Base-by-base conservation (phyloP, 2,329 filamentous ascomycete species). In the Chaetomium globosum region DNA sequence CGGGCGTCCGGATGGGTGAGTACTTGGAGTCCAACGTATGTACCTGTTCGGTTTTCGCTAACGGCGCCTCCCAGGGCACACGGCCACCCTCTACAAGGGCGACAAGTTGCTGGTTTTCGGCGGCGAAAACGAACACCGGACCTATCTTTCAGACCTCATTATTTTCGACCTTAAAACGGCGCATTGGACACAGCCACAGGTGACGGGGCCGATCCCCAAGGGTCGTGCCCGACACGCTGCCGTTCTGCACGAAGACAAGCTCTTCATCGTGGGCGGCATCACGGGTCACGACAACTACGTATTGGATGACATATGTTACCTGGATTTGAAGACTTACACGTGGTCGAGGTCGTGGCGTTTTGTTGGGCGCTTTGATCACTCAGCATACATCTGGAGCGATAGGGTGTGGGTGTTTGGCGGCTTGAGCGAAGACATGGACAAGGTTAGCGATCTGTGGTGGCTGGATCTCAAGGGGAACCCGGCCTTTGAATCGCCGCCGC, bases 331-430 rank as follows among this genome's bases (percentile, higher is more conserved):
- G 80, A 98, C 95, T 1, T 97, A 92, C 83, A 97, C 93, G 0
- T 99, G 95, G 95, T 98, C 94, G 63, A 88, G 92, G 64, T 89
- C 92, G 49, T 99, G 95, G 95, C 91, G 89, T 67, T 99, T 99
- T 75, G 93, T 97, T 30, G 89, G 91, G 57, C 87, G 95, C 48
- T 99, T 97, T 75, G 95, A 99, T 73, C 95, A 99, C 75, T 93
- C 92, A 19, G 93, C 91, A 60, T 97, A 94, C 83, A 89, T 99
- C 66, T 97, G 93, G 84, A 83, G 90, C 63, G 93, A 95, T 68
- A 87, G 92, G 52, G 89, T 99, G 39, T 99, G 94, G 94, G 93
- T 98, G 7, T 97, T 97, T 77, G 95, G 95, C 48, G 95, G 95
- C 2, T 83, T 99, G 58, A 95, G 92, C 68, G 91, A 95, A 71